Base-by-base conservation (phyloP, 768 basidiomycete genomes). In the Lactarius evosmus region DNA sequence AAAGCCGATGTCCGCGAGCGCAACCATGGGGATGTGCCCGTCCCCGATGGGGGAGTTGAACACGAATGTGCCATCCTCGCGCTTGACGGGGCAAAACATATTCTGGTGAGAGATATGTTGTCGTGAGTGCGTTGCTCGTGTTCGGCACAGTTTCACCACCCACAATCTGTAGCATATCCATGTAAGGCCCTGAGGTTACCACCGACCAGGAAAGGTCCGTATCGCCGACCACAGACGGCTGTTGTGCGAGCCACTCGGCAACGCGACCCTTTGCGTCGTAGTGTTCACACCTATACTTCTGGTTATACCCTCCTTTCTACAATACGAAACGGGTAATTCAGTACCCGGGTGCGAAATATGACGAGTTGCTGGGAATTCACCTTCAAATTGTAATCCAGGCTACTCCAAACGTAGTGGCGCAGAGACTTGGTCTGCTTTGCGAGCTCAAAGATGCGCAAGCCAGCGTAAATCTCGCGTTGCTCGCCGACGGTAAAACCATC, bases 121-220 rank as follows among this genome's bases (percentile, higher is more conserved):
- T 40, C 22, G 12, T 49, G 34, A 46, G 27, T 30, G 17, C 40
- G 9, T 25, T 9, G 2, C 30, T 38, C 30, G 19, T 11, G 22
- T 56, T 46, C 11, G 7, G 32, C 17, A 49, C 17, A 32, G n/a
- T n/a, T n/a, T n/a, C n/a, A n/a, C 34, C 25, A 59, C 76, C 27
- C 55, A 79, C 78, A 36, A 70, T 72, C 41, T 75, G 70, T n/a
- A 79, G 71, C 74, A 78, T 78, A 51, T 80, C 78, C 67, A 78
- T 74, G 65, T 79, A 79, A 9, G 76, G 76, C 1, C 78, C 76
- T 1, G 76, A 74, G 19, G 75, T 76, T 60, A 79, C 69, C n/a
- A 74, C 69, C 12, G 74, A 74, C 78, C 76, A 79, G 16, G 72
- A 72, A 29, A 78, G 65, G 7, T 66, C 71, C 7, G 65, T 63